phyloP scores from a whole-genome alignment of 345 rosid species.

The Brassica napus region DNA sequence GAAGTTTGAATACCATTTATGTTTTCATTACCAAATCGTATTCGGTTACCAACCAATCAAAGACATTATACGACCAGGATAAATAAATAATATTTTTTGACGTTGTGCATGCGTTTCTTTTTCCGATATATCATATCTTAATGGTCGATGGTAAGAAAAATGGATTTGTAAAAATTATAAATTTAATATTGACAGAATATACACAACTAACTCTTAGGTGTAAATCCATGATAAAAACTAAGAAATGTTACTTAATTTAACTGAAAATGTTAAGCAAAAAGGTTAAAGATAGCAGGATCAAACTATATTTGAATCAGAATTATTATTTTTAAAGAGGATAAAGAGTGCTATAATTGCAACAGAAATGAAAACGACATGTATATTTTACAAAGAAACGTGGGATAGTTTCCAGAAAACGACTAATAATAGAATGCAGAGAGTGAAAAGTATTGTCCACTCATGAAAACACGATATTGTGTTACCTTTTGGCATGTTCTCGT shows the following conservation, averaged over 20 bases:
- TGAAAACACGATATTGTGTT: constrained; percentile 23
- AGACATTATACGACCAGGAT: not conserved
- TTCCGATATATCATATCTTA: not conserved
- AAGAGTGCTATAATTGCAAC: not conserved
- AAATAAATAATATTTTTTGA: not conserved
- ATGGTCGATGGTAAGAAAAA: not conserved
- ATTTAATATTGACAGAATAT: not conserved
- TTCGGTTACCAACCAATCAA: not conserved
- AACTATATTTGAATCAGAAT: not conserved
- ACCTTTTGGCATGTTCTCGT: constrained; percentile 33
- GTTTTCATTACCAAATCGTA: not conserved
- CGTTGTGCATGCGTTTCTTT: not conserved
- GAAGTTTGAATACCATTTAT: not conserved
- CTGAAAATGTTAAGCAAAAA: not conserved
- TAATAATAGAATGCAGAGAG: constrained; percentile 29
- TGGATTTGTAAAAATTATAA: not conserved
- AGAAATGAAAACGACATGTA: constrained; percentile 25
- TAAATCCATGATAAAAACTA: not conserved
- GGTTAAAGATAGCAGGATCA: not conserved
- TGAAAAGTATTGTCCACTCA: constrained; percentile 25
- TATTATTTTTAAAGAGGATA: not conserved
- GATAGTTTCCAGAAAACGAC: constrained; percentile 35
- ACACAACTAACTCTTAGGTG: not conserved
- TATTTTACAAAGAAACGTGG: constrained; percentile 30
- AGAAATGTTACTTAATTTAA: not conserved